Evolutionary conservation across 2,329 filamentous ascomycete species (phyloP), one percentile per base, ranked within the genome.

Genomic region (Byssothecium circinans): DNA sequence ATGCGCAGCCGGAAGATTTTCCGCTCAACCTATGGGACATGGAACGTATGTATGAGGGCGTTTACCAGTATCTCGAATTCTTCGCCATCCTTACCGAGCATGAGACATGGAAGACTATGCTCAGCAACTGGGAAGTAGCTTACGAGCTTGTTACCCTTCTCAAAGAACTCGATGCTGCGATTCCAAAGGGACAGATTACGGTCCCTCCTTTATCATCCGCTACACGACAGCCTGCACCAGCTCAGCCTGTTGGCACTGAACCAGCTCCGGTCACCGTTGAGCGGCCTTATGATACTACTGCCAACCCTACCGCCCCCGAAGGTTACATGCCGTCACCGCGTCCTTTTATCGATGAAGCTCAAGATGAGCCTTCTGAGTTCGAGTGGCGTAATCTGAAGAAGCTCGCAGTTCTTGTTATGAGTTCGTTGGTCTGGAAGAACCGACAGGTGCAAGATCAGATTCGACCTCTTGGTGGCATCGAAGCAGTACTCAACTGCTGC

Each of bases 1-100:
- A 85, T 47, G 84, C 86, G 14, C 82, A 92, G 50, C 85, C 89
- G 0, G 84, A 89, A 52, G 91, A 96, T 62, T 97, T 96, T 61
- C 92, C 92, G 0, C 85, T 96, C 1, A 95, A 97, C 61, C 81
- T 91, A 38, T 97, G 92, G 92, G 92, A 97, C 62, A 95, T 97
- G 87, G 92, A 97, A 68, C 84, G 92, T 12, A 92, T 95, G 49
- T 96, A 95, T 68, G 92, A 97, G 64, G 92, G 92, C 0, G 83
- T 97, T 1, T 90, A 91, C 42, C 91, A 96, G 69, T 96, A 95
- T 65, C 82, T 97, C 1, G 91, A 96, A 60, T 95, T 97, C 67
- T 87, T 96, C 44, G 90, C 88, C 14, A 91, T 94, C 0, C 82
- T 96, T 22, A 91, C 89, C 0, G 91, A 96, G 64, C 87, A 92